A percentile compares a stretch with the other conserved stretches of the same genome.
Conservation (phyloP, 2,329 filamentous ascomycete genomes). For the Diaporthe australafricana region DNA sequence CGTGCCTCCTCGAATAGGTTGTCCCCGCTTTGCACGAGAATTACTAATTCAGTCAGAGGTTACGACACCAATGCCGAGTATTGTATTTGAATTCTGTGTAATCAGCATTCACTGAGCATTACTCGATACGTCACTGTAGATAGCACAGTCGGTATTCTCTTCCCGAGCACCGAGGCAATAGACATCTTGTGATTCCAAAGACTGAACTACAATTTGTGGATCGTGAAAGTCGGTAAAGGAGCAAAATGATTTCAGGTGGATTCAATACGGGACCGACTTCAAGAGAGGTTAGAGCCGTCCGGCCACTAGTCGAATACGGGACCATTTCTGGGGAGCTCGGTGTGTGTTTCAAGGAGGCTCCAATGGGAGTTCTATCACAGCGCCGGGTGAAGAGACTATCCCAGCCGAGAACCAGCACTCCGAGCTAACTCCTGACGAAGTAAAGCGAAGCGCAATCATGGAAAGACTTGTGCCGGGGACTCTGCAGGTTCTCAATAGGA, state of each 20-base stretch:
- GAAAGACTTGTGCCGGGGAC: not conserved
- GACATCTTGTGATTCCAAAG: not conserved
- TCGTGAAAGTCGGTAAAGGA: not conserved
- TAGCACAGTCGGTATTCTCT: not conserved
- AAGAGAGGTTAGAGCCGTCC: conserved; percentile 4
- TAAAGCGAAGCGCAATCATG: not conserved
- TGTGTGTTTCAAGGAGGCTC: conserved; percentile 20
- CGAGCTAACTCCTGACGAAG: conserved; percentile 11
- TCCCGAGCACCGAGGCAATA: not conserved
- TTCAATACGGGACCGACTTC: conserved; percentile 12
- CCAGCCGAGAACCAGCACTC: conserved; percentile 10
- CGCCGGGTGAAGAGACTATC: not conserved
- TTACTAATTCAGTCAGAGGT: not conserved
- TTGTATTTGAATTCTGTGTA: not conserved
- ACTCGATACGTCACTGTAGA: not conserved
- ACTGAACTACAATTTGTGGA: not conserved
- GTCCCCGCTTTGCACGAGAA: not conserved
- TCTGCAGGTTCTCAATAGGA: not conserved
- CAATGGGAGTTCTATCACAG: not conserved
- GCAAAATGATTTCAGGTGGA: not conserved
- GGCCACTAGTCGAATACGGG: not conserved
- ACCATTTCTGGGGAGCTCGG: not conserved
- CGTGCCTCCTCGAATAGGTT: not conserved
- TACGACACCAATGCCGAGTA: not conserved
- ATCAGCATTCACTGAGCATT: not conserved